A percentile compares a stretch with the other conserved stretches of the same genome.
These are phyloP conservation scores for Apiospora rasikravindrae DNA, from an alignment of 2,329 filamentous ascomycete species.

Conservation along the genomic window DNA sequence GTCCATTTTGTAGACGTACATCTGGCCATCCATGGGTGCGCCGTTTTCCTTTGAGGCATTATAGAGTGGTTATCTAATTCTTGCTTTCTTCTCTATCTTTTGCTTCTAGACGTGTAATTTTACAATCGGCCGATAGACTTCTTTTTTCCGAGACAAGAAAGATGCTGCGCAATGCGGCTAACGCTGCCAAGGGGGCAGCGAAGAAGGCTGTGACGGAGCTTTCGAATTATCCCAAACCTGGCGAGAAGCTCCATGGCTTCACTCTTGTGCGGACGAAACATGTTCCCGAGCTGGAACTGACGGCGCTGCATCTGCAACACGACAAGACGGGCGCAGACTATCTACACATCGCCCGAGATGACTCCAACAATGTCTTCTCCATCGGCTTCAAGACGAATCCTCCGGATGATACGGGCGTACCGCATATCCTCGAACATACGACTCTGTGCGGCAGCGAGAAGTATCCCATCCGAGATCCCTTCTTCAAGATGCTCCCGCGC, in stretches of 20 bases:
- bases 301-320: conserved; percentile 87
- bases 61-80: not conserved
- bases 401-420: conserved; percentile 92
- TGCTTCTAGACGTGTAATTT: not conserved
- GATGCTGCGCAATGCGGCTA: conserved; percentile 52
- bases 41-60: not conserved
- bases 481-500: conserved; percentile 99
- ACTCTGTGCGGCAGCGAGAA: conserved; percentile 95
- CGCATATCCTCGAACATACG: conserved; percentile 97
- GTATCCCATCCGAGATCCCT: conserved; percentile 97
- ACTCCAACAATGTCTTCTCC: conserved; percentile 99
- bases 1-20: not conserved
- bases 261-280: conserved; percentile 88
- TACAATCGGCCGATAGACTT: conserved; percentile 3
- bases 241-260: conserved; percentile 91
- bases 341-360: conserved; percentile 90
- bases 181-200: conserved; percentile 51
- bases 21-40: not conserved
- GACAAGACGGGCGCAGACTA: conserved; percentile 97
- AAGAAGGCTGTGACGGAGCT: conserved; percentile 76
- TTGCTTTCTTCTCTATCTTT: not conserved
- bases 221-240: conserved; percentile 75
- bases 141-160: not conserved
- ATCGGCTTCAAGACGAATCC: conserved; percentile 99
- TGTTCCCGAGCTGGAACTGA: conserved; percentile 91